Base-by-base conservation (phyloP, 169 alveolate species). In the Theileria orientalis region DNA sequence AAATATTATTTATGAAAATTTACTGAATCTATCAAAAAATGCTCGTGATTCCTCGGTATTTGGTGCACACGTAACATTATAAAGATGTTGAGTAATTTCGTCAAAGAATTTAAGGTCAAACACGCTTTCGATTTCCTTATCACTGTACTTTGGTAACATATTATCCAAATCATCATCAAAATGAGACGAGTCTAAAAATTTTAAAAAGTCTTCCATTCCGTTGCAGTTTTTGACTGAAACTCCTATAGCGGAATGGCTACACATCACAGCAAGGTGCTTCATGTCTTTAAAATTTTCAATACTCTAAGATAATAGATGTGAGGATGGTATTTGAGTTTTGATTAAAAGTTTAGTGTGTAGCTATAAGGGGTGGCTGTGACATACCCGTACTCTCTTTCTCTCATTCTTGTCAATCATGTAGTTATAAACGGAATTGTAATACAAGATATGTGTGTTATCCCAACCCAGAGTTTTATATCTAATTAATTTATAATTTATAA, bases 381-480 rank as follows among this genome's bases (percentile, higher is more conserved):
- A 21, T 75, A 75, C 84, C 60, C 35, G 60, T 1, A 75, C 29
- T 7, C 84, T 21, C 0, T 6, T 40, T 29, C 68, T 64, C 29
- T 75, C 84, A 11, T 63, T 47, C 13, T 75, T 71, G 21, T 69
- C 3, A 25, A 75, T 37, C 46, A 75, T 33, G 1, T 3, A 21
- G 47, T 75, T 68, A 51, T 75, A 75, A 13, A 75, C 11, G 37
- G 71, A 33, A 32, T 54, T 68, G 75, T 60, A 60, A 62, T 75
- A 75, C 69, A 54, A 62, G 59, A 67, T 29, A 2, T 35, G 19
- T 32, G 51, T 44, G 57, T 40, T 57, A 30, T 75, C 64, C 84
- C 84, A 75, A 14, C 84, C 84, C 9, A 75, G 70, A 2, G 42
- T 69, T 11, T 46, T 67, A 40, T 75, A 75, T 30, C 84, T 75